These are phyloP conservation scores for Peniophora sp. DNA, from an alignment of 1,284 basidiomycete species.

Conservation along the genomic window DNA sequence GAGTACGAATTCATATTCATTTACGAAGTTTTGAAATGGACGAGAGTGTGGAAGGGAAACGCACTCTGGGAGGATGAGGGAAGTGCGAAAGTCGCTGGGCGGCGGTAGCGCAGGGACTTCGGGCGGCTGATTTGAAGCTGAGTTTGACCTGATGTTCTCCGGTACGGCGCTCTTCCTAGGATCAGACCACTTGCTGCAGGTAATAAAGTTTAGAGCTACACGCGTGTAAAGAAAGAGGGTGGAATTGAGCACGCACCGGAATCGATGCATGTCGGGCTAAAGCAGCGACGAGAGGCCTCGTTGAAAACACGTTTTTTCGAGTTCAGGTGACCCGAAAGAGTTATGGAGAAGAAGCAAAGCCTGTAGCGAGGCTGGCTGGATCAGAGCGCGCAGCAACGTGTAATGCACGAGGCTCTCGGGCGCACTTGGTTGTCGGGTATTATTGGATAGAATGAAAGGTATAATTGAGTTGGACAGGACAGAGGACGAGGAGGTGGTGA, in stretches of 20 bases:
- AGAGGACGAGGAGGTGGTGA: too few species aligned
- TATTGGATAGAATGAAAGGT: too few species aligned
- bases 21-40: conserved; percentile 12
- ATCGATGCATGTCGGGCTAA: conserved; percentile 58
- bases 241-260: conserved; percentile 51
- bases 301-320: conserved; percentile 53
- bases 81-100: conserved; percentile 71
- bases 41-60: conserved; percentile 23
- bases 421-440: background rate
- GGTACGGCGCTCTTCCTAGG: conserved; percentile 40
- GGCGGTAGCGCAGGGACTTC: conserved; percentile 46
- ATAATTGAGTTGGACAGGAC: too few species aligned
- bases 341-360: background rate
- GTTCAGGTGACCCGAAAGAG: conserved; percentile 18
- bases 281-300: conserved; percentile 30
- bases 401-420: conserved; percentile 55
- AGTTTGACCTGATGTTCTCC: conserved; percentile 20
- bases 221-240: conserved; percentile 15
- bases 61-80: conserved; percentile 75
- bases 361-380: conserved; percentile 1
- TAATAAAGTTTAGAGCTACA: conserved; percentile 14
- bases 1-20: conserved; percentile 16
- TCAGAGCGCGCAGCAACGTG: conserved; percentile 56
- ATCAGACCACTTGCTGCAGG: conserved; percentile 55
- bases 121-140: too few species aligned